phyloP scores from a whole-genome alignment of 129 eudicot genomes.

The Flaveria bidentis region DNA sequence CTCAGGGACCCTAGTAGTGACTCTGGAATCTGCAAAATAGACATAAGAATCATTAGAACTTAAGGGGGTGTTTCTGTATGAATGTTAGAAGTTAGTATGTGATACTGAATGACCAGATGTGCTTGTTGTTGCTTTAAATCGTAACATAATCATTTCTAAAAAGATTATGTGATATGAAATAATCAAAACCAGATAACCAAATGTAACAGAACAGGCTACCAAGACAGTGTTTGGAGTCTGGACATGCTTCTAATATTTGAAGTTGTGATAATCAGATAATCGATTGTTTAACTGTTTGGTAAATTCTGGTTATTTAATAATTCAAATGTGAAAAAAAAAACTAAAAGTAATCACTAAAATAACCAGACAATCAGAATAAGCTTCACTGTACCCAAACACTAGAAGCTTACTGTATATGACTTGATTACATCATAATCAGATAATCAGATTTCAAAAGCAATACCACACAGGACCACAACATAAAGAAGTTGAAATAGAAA shows the following conservation, averaged over 20 bases:
- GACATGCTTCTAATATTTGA: background rate
- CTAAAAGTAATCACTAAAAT: background rate
- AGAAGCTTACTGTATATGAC: background rate
- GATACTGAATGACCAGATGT: too few relatives aligned
- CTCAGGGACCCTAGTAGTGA: conserved; percentile 61
- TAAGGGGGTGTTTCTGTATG: background rate
- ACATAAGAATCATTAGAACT: background rate
- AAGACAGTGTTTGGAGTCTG: background rate
- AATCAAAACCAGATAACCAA: background rate
- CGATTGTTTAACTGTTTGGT: background rate
- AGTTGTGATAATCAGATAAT: background rate
- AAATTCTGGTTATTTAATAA: background rate
- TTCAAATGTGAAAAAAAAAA: background rate
- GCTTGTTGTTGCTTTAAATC: background rate
- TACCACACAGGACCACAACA: background rate
- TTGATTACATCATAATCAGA: background rate
- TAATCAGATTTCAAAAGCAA: background rate
- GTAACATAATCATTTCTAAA: background rate
- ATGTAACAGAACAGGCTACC: background rate
- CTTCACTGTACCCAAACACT: background rate
- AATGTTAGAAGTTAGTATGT: background rate
- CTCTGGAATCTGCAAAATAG: conserved; percentile 59
- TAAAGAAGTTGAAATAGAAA: background rate
- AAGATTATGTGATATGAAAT: background rate
- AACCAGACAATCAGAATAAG: background rate